A percentile compares a stretch with the other conserved stretches of the same genome.
phyloP scores from a whole-genome alignment of 2,329 filamentous ascomycete species.

The Apiospora kogelbergensis region DNA sequence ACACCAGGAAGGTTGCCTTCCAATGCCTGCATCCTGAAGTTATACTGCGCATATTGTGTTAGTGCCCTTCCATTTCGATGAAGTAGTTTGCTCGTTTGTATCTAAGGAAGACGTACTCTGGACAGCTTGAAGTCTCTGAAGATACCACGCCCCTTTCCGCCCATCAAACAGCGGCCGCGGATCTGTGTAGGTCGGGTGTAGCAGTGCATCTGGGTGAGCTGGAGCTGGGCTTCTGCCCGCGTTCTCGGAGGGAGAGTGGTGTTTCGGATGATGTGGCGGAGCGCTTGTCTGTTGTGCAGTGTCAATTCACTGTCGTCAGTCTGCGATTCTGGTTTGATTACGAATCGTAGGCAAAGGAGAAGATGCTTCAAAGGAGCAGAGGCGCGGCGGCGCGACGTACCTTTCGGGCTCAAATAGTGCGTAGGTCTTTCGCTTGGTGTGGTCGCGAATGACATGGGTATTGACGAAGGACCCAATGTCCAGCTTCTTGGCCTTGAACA shows the following conservation, averaged over 20 bases:
- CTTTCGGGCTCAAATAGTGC: slow-evolving; percentile 84
- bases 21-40: slow-evolving; percentile 88
- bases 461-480: slow-evolving; percentile 89
- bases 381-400: slow-evolving; percentile 48
- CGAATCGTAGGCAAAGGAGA: background rate
- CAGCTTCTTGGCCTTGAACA: slow-evolving; percentile 87
- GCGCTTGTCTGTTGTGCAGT: slow-evolving; percentile 68
- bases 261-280: slow-evolving; percentile 92
- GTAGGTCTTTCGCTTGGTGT: slow-evolving; percentile 94
- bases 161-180: slow-evolving; percentile 87
- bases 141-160: slow-evolving; percentile 88
- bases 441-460: slow-evolving; percentile 83
- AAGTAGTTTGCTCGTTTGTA: slow-evolving; percentile 19
- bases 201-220: slow-evolving; percentile 92
- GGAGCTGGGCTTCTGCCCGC: slow-evolving; percentile 88
- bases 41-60: slow-evolving; percentile 61
- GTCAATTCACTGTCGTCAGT: background rate
- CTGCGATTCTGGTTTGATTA: background rate
- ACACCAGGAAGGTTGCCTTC: slow-evolving; percentile 86
- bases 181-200: slow-evolving; percentile 95
- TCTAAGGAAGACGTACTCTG: slow-evolving; percentile 62
- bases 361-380: background rate
- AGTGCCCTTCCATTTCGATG: slow-evolving; percentile 19
- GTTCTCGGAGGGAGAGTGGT: slow-evolving; percentile 78
- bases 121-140: slow-evolving; percentile 90